A percentile compares a stretch with the other conserved stretches of the same genome.
Conservation (phyloP, 1,284 basidiomycete species). For the Ceratobasidium theobromae region DNA sequence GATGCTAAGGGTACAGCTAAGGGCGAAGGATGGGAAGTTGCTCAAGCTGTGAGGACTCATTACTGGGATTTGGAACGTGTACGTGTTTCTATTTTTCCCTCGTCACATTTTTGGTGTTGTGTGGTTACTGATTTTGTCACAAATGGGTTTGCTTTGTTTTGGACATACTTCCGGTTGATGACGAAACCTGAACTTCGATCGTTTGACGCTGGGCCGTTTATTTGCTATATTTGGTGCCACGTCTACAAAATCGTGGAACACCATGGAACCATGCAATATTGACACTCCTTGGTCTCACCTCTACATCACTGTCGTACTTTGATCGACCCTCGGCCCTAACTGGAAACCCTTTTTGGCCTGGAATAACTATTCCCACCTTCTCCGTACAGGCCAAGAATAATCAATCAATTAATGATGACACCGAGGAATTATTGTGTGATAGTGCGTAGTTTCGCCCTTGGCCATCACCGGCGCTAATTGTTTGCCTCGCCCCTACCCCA, state of each 20-base stretch:
- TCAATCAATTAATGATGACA: slow-evolving; percentile 58
- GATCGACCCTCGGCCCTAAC: no score
- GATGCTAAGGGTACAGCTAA: slow-evolving; percentile 44
- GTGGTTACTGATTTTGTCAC: background rate
- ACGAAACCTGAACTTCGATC: no score
- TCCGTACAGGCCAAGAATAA: slow-evolving; percentile 43
- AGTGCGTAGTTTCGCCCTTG: slow-evolving; percentile 43
- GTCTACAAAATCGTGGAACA: no score
- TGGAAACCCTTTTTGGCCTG: no score
- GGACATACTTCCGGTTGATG: background rate
- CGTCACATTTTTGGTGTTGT: background rate
- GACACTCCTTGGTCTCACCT: no score
- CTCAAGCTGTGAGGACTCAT: slow-evolving; percentile 67
- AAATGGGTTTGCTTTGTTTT: background rate
- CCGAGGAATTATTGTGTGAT: slow-evolving; percentile 87
- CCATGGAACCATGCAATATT: no score
- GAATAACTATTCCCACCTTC: no score
- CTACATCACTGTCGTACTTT: no score
- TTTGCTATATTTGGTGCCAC: no score
- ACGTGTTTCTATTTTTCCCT: background rate
- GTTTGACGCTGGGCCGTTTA: no score
- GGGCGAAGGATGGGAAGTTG: slow-evolving; percentile 51
- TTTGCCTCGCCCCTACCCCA: background rate
- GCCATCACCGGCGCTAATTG: background rate
- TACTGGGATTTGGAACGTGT: slow-evolving; percentile 79